A percentile compares a stretch with the other conserved stretches of the same genome.
phyloP scores from a whole-genome alignment of 192 early-diverging fungal species.

The Umbelopsis sp. region DNA sequence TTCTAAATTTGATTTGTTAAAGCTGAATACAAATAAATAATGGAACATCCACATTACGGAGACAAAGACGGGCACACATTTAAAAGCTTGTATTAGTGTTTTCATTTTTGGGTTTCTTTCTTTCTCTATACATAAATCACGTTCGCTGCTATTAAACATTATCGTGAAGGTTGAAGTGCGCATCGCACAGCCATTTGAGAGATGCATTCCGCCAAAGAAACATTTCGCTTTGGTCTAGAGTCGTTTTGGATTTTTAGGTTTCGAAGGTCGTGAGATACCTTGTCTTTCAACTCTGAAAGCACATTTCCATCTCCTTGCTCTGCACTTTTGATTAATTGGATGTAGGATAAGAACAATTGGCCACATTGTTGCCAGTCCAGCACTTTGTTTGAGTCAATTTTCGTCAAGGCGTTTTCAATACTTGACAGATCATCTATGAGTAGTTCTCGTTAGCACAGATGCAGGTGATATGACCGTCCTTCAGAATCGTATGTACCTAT shows the following conservation, averaged over 20 bases:
- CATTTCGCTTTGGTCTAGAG: slow-evolving; percentile 1
- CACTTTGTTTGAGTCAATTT: slow-evolving; percentile 12
- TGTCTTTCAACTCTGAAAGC: neutral
- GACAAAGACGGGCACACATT: too few relatives aligned
- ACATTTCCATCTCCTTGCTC: neutral
- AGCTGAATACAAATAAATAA: too few relatives aligned
- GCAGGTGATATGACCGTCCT: too few relatives aligned
- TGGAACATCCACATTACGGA: too few relatives aligned
- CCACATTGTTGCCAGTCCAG: slow-evolving; percentile 12
- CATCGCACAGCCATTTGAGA: slow-evolving; percentile 15
- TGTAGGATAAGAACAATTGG: slow-evolving; percentile 11
- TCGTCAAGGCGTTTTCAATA: neutral
- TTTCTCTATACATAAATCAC: slow-evolving; percentile 6
- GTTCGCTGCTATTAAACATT: neutral
- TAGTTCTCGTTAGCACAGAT: too few relatives aligned
- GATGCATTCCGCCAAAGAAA: slow-evolving; percentile 3
- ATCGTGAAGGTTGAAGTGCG: slow-evolving; percentile 3
- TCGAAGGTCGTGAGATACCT: neutral
- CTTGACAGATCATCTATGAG: neutral
- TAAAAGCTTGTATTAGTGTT: too few relatives aligned
- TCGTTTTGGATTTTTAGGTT: slow-evolving; percentile 9
- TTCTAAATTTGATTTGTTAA: neutral
- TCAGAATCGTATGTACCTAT: neutral
- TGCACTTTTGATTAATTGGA: neutral
- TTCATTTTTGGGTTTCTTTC: too few relatives aligned